phyloP scores from a whole-genome alignment of 2,329 filamentous ascomycete genomes.

The Botrytis medusae region DNA sequence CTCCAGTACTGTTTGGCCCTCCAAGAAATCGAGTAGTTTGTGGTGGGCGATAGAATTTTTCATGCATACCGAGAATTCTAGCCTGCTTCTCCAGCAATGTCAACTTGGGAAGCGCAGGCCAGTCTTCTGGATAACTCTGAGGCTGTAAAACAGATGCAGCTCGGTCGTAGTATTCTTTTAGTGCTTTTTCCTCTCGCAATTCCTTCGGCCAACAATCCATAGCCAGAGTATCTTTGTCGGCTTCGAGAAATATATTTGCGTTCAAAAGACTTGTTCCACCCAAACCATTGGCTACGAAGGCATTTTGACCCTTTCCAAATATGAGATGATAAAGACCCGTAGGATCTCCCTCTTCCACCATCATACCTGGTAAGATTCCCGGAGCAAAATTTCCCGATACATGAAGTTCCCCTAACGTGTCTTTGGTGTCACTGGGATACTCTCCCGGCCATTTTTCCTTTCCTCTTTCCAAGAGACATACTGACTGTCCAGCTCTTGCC shows the following conservation, averaged over 20 bases:
- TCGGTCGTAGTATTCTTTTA: constrained; percentile 57
- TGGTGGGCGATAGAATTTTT: constrained; percentile 55
- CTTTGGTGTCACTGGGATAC: constrained; percentile 52
- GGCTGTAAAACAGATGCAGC: constrained; percentile 59
- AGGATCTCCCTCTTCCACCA: constrained; percentile 51
- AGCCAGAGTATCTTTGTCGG: constrained; percentile 54
- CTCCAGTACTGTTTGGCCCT: constrained; percentile 62
- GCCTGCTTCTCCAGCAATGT: constrained; percentile 59
- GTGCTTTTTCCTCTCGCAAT: constrained; percentile 46
- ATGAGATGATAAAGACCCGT: constrained; percentile 65
- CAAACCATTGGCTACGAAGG: constrained; percentile 49
- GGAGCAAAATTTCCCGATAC: constrained; percentile 55
- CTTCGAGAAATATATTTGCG: constrained; percentile 64
- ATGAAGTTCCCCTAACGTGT: constrained; percentile 54
- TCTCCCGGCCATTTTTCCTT: constrained; percentile 66
- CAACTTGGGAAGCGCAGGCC: constrained; percentile 58
- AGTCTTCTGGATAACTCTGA: constrained; percentile 55
- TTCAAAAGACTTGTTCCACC: constrained; percentile 67
- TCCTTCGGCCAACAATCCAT: constrained; percentile 60
- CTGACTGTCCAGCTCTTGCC: constrained; percentile 58
- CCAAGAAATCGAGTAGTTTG: constrained; percentile 64
- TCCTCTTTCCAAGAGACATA: constrained; percentile 65
- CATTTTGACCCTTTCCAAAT: constrained; percentile 63
- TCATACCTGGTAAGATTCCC: constrained; percentile 44
- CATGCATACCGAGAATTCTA: constrained; percentile 48